Base-by-base conservation (phyloP, 2,329 filamentous ascomycete species). In the Phaeosphaeriaceae sp. region DNA sequence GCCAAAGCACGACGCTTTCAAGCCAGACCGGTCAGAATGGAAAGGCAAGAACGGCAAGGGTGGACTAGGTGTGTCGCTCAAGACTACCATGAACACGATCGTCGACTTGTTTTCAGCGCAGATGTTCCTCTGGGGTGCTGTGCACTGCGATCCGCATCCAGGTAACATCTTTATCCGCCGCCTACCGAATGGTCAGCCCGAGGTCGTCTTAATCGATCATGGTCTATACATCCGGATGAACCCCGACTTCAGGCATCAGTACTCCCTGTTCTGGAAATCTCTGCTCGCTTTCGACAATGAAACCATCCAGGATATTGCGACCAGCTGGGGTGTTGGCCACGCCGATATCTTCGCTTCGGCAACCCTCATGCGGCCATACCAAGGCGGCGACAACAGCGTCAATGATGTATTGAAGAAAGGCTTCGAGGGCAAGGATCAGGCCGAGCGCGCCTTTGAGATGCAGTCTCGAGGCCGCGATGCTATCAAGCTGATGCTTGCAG, bases 101-200 rank as follows among this genome's bases (percentile, higher is more conserved):
- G 87, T 97, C 50, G 94, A 97, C 75, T 85, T 98, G 33, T 99
- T 98, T 82, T 91, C 90, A n/a, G 93, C 92, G 2, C 94, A 98
- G 74, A 98, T 98, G 85, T 99, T 97, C 82, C 89, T 96, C 64
- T 98, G 92, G 91, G 95, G 95, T 13, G 86, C 91, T 45, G 91
- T 98, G 0, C 94, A 99, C 81, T 97, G 94, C 79, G 95, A 99
- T 76, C 95, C 95, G 10, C 95, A 99, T 73, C 95, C 95, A 1
- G 94, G 94, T 25, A 99, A 99, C 79, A 95, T 98, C 76, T 97
- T 99, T 80, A 90, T 98, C 72, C 90, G 95, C 9, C 89, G 95
- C 9, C 83, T 92, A 17, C 91, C 93, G 1, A 89, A 85, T 45
- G 94, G 94, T n/a, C 85, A 88, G 45, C 85, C 94, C 0, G 93